These are phyloP conservation scores for Leptographium galeiforme DNA, from an alignment of 2,329 filamentous ascomycete species.

Conservation along the genomic window DNA sequence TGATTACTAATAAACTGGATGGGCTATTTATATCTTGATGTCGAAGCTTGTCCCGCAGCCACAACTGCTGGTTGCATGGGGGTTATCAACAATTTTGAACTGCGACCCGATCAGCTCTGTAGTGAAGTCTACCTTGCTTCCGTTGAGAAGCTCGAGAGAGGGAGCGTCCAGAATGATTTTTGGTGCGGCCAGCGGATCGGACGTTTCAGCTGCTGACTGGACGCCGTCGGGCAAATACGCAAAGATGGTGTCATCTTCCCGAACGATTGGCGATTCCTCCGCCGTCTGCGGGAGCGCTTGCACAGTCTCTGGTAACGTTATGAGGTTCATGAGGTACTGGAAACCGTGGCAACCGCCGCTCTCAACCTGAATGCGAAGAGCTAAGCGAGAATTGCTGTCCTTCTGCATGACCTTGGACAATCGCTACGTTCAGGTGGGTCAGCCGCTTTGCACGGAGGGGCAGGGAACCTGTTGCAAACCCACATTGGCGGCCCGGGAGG, in stretches of 20 bases:
- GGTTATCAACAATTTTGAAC: conserved; percentile 95
- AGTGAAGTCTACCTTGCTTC: conserved; percentile 92
- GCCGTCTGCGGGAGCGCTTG: conserved; percentile 13
- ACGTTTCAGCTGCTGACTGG: conserved; percentile 17
- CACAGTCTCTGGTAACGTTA: conserved; percentile 37
- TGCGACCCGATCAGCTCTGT: conserved; percentile 81
- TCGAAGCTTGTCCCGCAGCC: conserved; percentile 97
- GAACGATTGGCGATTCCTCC: conserved; percentile 20
- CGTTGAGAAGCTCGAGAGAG: conserved; percentile 77
- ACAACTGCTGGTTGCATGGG: conserved; percentile 81
- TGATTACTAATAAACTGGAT: too few species aligned
- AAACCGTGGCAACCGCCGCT: conserved; percentile 95
- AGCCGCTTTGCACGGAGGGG: background rate
- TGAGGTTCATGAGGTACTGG: conserved; percentile 88
- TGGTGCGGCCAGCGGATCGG: conserved; percentile 27
- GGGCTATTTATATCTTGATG: conserved; percentile 48
- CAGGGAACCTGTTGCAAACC: conserved; percentile 8
- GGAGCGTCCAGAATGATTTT: conserved; percentile 82
- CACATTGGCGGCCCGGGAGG: conserved; percentile 68
- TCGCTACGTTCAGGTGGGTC: conserved; percentile 30
- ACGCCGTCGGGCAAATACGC: conserved; percentile 46
- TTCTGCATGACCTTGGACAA: conserved; percentile 64
- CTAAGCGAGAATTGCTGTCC: conserved; percentile 62
- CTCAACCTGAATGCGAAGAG: conserved; percentile 84
- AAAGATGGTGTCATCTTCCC: conserved; percentile 81